Evolutionary conservation across 768 basidiomycete genomes (phyloP).

Genomic region (Serendipita sp.): DNA sequence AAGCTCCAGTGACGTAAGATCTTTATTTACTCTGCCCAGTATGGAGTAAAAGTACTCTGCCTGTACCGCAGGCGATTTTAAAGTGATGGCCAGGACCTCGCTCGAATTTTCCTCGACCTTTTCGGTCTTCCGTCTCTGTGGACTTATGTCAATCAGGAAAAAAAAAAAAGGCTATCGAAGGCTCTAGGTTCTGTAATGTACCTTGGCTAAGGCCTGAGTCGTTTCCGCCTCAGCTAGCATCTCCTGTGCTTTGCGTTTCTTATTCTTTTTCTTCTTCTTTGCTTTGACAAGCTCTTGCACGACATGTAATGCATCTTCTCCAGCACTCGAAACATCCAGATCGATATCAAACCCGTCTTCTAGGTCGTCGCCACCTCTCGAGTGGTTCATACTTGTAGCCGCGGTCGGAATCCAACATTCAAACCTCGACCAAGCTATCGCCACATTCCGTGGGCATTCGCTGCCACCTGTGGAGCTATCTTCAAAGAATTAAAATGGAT

Average conservation of each 20-base stretch:
- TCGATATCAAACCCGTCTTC: conserved; percentile 54
- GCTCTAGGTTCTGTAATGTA: no score
- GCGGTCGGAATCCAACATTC: neutral
- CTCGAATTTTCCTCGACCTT: conserved; percentile 18
- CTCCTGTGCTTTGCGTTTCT: conserved; percentile 38
- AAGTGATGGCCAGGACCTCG: conserved; percentile 34
- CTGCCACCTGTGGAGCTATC: no score
- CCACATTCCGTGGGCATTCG: neutral
- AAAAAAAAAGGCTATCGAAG: neutral
- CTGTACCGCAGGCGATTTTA: conserved; percentile 41
- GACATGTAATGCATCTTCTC: conserved; percentile 23
- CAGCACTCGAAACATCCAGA: conserved; percentile 22
- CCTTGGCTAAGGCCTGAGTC: no score
- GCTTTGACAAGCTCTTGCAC: neutral
- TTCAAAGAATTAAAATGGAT: neutral
- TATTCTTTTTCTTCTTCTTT: conserved; percentile 52
- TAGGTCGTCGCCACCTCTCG: conserved; percentile 55
- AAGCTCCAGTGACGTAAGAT: conserved; percentile 62
- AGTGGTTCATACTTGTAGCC: conserved; percentile 16
- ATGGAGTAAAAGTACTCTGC: conserved; percentile 46
- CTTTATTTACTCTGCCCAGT: conserved; percentile 54
- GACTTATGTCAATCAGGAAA: conserved; percentile 32
- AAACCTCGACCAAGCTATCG: neutral
- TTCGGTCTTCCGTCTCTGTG: conserved; percentile 22
- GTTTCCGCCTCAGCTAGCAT: neutral